phyloP scores from a whole-genome alignment of 129 eudicot species.

The Saussurea involucrata region DNA sequence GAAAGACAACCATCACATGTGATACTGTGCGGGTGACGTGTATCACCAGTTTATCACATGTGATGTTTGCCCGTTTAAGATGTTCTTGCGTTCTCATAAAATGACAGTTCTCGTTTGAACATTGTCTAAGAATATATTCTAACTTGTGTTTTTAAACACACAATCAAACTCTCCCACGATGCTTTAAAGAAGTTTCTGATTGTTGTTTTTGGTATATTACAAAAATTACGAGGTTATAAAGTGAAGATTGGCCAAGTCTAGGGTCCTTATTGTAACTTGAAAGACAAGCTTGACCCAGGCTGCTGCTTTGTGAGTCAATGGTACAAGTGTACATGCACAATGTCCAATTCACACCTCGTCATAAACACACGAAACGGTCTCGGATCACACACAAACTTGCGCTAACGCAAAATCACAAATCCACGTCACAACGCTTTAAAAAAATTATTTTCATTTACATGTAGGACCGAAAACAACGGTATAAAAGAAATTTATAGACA shows the following conservation, averaged over 20 bases:
- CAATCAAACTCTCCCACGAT: not conserved
- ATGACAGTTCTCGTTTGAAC: not conserved
- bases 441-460: slow-evolving; percentile 1
- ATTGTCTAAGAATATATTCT: too few species aligned
- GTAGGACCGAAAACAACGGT: not conserved
- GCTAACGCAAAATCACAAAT: slow-evolving; percentile 11
- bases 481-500: slow-evolving; percentile 11
- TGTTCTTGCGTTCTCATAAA: not conserved
- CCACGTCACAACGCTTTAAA: not conserved
- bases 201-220: not conserved
- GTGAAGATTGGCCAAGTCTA: not conserved
- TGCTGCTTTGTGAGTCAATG: not conserved
- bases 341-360: not conserved
- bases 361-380: not conserved
- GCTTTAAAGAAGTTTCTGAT: not conserved
- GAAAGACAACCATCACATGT: not conserved
- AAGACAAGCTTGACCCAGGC: not conserved
- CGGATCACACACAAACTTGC: not conserved
- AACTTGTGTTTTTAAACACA: too few species aligned
- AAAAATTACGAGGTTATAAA: not conserved
- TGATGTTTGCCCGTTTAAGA: not conserved
- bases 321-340: not conserved
- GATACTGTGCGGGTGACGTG: not conserved
- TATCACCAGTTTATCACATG: not conserved
- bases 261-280: not conserved